phyloP scores from a whole-genome alignment of 2,329 filamentous ascomycete genomes.

The Fusarium odoratissimum region DNA sequence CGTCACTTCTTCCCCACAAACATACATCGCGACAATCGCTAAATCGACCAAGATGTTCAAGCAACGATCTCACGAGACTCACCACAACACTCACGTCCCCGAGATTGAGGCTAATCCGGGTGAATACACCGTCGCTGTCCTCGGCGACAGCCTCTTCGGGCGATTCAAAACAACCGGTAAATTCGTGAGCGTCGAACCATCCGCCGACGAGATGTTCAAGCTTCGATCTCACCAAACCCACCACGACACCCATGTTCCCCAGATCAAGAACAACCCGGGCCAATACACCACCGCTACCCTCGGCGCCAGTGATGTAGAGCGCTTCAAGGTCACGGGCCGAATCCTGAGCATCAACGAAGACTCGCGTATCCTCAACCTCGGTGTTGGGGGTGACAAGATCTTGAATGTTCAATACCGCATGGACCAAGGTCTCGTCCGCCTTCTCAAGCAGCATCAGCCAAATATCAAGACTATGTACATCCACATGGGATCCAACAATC shows the following conservation, averaged over 20 bases:
- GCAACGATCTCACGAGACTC: conserved; percentile 16
- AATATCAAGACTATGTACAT: conserved; percentile 4
- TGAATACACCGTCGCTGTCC: neutral
- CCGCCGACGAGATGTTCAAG: conserved; percentile 1
- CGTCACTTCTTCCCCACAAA: neutral
- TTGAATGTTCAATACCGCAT: conserved; percentile 16
- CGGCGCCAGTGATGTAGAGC: neutral
- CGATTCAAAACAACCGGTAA: conserved; percentile 5
- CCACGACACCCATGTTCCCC: neutral
- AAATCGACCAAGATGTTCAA: conserved; percentile 8
- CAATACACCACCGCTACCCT: neutral
- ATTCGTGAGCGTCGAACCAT: neutral
- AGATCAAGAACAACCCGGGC: neutral
- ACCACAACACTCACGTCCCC: conserved; percentile 2
- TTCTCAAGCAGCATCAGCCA: neutral
- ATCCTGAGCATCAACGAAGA: neutral
- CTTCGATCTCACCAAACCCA: conserved; percentile 11
- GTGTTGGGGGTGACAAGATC: conserved; percentile 16
- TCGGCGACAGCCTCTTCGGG: conserved; percentile 21
- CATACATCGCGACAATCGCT: neutral
- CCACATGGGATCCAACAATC: conserved; percentile 16
- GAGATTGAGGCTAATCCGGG: neutral
- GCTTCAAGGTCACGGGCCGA: conserved; percentile 2
- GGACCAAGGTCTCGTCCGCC: neutral
- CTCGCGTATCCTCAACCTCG: neutral